Percentiles rank a stretch among this genome's conserved stretches.
These are phyloP conservation scores for Starmera dryadoides DNA, from an alignment of 805 yeast genomes.

Conservation along the genomic window DNA sequence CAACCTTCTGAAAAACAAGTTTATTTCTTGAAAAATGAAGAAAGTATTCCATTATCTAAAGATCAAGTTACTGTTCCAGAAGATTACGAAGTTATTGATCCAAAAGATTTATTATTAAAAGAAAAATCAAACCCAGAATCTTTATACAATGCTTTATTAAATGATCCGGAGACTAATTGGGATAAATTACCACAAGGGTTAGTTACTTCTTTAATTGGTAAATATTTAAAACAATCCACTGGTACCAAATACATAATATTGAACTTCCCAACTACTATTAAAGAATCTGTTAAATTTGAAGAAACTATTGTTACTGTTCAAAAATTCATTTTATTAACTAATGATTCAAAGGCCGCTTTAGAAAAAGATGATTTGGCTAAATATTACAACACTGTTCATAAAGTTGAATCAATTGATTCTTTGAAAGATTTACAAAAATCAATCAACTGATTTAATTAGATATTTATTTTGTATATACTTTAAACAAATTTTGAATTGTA, in stretches of 20 bases:
- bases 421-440: too few species aligned
- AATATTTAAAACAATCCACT: conserved; percentile 19
- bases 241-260: conserved; percentile 36
- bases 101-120: conserved; percentile 37
- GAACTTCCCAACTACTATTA: conserved; percentile 54
- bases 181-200: conserved; percentile 28
- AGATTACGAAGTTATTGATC: conserved; percentile 37
- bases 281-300: conserved; percentile 68
- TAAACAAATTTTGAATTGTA: conserved; percentile 5
- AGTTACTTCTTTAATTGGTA: conserved; percentile 24
- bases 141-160: conserved; percentile 45
- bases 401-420: conserved; percentile 22
- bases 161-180: conserved; percentile 19
- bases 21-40: conserved; percentile 26
- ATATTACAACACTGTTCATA: conserved; percentile 63
- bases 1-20: conserved; percentile 33
- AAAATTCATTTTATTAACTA: conserved; percentile 29
- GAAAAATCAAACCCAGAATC: conserved; percentile 38
- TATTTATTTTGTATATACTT: too few species aligned
- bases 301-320: conserved; percentile 51
- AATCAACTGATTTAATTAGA: too few species aligned
- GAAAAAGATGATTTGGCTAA: conserved; percentile 41
- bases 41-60: conserved; percentile 14
- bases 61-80: neutral
- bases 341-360: conserved; percentile 18